phyloP scores from a whole-genome alignment of 371 early-diverging fungal genomes.

The Synchytrium microbalum region DNA sequence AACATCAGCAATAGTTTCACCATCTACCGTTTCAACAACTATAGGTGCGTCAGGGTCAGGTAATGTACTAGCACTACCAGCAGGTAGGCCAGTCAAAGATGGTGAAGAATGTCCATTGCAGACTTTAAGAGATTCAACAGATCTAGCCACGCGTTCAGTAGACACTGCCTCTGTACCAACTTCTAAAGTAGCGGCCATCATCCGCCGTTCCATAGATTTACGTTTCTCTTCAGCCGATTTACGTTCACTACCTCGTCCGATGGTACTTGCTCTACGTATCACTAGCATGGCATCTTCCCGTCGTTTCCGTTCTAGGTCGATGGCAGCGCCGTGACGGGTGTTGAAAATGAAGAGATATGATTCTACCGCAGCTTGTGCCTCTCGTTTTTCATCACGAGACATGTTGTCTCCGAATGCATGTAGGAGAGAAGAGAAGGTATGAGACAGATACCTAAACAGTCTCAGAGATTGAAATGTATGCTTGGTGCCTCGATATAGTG shows the following conservation, averaged over 20 bases:
- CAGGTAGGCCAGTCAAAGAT: not conserved
- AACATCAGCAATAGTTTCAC: slow-evolving; percentile 33
- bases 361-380: slow-evolving; percentile 24
- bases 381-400: slow-evolving; percentile 24
- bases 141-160: not conserved
- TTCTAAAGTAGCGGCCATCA: not conserved
- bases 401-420: slow-evolving; percentile 26
- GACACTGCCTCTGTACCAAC: not conserved
- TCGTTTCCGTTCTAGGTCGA: slow-evolving; percentile 13
- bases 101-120: not conserved
- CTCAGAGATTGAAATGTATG: slow-evolving; percentile 40
- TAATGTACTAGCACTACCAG: not conserved
- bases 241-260: not conserved
- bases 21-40: slow-evolving; percentile 25
- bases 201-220: not conserved
- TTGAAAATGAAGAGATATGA: slow-evolving; percentile 30
- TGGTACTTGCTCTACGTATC: not conserved
- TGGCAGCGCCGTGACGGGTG: slow-evolving; percentile 15
- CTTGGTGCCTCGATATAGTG: slow-evolving; percentile 35
- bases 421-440: slow-evolving; percentile 31
- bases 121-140: too few species aligned
- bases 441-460: slow-evolving; percentile 35
- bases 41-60: slow-evolving; percentile 6
- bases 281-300: slow-evolving; percentile 12
- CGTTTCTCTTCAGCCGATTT: not conserved